phyloP scores from a whole-genome alignment of 306 rosid species.

The Potentilla sterilis region DNA sequence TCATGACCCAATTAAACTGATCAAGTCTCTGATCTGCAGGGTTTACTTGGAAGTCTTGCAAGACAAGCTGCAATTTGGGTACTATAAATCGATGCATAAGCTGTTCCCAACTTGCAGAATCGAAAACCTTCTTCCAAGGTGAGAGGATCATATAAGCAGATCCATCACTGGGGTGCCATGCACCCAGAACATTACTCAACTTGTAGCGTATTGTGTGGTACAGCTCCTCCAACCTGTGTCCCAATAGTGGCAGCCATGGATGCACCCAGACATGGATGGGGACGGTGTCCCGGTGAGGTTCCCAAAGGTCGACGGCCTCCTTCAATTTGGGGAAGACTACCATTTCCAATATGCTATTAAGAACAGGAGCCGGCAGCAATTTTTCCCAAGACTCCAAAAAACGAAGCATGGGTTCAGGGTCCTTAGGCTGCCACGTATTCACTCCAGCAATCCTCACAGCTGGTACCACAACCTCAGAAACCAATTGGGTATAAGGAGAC shows the following conservation, averaged over 20 bases:
- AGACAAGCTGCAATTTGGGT: conserved; percentile 79
- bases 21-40: conserved; percentile 82
- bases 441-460: conserved; percentile 82
- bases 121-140: conserved; percentile 87
- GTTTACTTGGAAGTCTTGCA: conserved; percentile 90
- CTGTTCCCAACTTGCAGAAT: conserved; percentile 83
- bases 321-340: conserved; percentile 73
- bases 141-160: conserved; percentile 83
- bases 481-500: conserved; percentile 69
- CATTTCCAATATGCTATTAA: conserved; percentile 57
- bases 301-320: conserved; percentile 85
- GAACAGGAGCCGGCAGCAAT: conserved; percentile 67
- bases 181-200: conserved; percentile 80
- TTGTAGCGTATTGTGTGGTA: conserved; percentile 75
- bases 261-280: conserved; percentile 95
- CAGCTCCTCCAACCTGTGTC: conserved; percentile 71
- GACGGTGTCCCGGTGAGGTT: conserved; percentile 85
- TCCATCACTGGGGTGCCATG: conserved; percentile 90
- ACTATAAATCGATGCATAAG: conserved; percentile 81
- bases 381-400: conserved; percentile 84
- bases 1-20: conserved; percentile 82
- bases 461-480: conserved; percentile 84
- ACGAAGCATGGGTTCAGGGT: conserved; percentile 87
- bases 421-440: conserved; percentile 89
- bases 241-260: conserved; percentile 90